These are phyloP conservation scores for Nothopassalora personata DNA, from an alignment of 2,329 filamentous ascomycete genomes.

Conservation along the genomic window DNA sequence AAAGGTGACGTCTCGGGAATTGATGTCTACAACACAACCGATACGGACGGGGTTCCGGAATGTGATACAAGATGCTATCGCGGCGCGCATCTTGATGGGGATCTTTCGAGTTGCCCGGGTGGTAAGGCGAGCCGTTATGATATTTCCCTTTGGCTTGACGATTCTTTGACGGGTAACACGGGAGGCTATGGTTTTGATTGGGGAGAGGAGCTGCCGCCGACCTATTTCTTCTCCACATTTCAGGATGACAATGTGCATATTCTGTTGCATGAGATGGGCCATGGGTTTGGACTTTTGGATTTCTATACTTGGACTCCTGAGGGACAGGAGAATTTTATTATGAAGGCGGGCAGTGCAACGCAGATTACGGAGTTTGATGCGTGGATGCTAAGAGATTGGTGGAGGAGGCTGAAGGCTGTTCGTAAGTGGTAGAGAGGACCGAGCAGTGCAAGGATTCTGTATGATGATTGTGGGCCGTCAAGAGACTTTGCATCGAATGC, in stretches of 20 bases:
- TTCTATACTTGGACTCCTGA: conserved; percentile 45
- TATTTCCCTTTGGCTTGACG: conserved; percentile 45
- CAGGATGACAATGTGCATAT: conserved; percentile 40
- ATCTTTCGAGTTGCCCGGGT: conserved; percentile 39
- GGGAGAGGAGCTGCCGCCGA: conserved; percentile 35
- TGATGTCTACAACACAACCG: conserved; percentile 41
- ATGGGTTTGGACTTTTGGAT: conserved; percentile 39
- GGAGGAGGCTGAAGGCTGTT: conserved; percentile 29
- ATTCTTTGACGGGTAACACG: conserved; percentile 39
- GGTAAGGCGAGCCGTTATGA: conserved; percentile 39
- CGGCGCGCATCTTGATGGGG: conserved; percentile 42
- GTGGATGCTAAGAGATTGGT: conserved; percentile 49
- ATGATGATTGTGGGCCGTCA: too few relatives aligned
- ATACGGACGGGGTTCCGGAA: conserved; percentile 40
- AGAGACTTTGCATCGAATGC: too few relatives aligned
- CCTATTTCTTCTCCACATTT: conserved; percentile 41
- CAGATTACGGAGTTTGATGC: conserved; percentile 46
- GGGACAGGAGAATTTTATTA: conserved; percentile 42
- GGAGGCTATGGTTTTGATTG: conserved; percentile 34
- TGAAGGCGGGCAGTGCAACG: conserved; percentile 42
- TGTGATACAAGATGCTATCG: conserved; percentile 41
- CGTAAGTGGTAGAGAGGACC: conserved; percentile 2
- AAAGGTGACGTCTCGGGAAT: conserved; percentile 34
- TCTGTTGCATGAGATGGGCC: conserved; percentile 45
- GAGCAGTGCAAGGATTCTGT: too few relatives aligned